Percentiles rank a stretch among this genome's conserved stretches.
phyloP scores from a whole-genome alignment of 768 basidiomycete species.

The Russula brevipes region DNA sequence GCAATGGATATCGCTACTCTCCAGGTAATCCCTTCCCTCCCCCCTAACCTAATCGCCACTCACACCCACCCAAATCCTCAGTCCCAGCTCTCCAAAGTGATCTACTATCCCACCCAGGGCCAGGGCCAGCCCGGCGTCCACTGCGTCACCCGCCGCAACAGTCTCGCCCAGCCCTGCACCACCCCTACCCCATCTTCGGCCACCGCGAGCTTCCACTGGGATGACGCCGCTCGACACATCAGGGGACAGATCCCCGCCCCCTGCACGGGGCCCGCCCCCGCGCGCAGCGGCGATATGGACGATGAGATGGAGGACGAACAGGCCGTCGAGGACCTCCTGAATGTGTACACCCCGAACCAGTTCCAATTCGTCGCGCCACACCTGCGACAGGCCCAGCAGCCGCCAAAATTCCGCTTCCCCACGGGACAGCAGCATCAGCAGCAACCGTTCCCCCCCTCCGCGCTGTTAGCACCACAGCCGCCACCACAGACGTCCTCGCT shows the following conservation, averaged over 20 bases:
- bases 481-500: not conserved
- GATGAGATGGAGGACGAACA: conserved; percentile 43
- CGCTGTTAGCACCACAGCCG: conserved; percentile 12
- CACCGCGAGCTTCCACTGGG: conserved; percentile 34
- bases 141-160: conserved; percentile 32
- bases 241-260: conserved; percentile 4
- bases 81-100: conserved; percentile 45
- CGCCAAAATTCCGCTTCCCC: conserved; percentile 16
- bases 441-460: conserved; percentile 27
- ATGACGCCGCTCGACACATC: conserved; percentile 9
- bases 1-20: conserved; percentile 46
- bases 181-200: conserved; percentile 35
- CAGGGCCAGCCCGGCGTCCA: conserved; percentile 24
- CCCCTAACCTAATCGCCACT: conserved; percentile 24
- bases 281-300: conserved; percentile 27
- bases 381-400: conserved; percentile 14
- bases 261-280: conserved; percentile 26
- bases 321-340: conserved; percentile 44
- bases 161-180: conserved; percentile 38
- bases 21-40: conserved; percentile 34
- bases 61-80: conserved; percentile 21
- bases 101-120: conserved; percentile 34
- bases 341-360: conserved; percentile 31
- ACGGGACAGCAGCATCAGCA: not conserved
- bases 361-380: conserved; percentile 2